phyloP scores from a whole-genome alignment of 2,329 filamentous ascomycete species.

The Davidsoniella eucalypti region DNA sequence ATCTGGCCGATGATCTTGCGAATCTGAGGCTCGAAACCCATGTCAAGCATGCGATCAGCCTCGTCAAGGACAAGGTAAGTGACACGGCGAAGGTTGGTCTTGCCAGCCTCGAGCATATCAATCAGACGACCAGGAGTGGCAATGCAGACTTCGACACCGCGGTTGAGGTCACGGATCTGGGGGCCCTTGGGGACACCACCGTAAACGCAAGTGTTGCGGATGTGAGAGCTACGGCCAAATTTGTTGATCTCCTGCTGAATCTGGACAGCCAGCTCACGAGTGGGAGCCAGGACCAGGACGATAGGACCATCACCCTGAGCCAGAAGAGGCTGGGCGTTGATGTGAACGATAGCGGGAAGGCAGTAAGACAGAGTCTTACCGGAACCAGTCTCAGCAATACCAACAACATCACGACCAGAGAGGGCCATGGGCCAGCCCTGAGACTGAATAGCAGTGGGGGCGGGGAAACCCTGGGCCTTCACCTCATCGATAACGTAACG shows the following conservation, averaged over 20 bases:
- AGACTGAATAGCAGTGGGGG: constrained; percentile 63
- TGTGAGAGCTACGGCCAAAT: constrained; percentile 93
- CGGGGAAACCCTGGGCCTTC: constrained; percentile 90
- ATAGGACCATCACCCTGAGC: constrained; percentile 92
- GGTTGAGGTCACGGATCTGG: constrained; percentile 85
- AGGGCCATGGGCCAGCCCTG: constrained; percentile 99
- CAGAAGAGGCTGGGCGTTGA: constrained; percentile 94
- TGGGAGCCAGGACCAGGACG: constrained; percentile 87
- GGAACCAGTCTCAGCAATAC: constrained; percentile 97
- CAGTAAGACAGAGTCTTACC: constrained; percentile 99
- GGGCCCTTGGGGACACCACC: constrained; percentile 96
- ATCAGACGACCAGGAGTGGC: constrained; percentile 95
- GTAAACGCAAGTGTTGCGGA: constrained; percentile 97
- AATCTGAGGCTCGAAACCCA: constrained; percentile 99
- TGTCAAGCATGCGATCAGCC: constrained; percentile 98
- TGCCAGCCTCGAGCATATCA: constrained; percentile 94
- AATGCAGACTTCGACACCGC: constrained; percentile 96
- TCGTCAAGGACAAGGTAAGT: constrained; percentile 98
- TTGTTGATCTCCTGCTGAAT: constrained; percentile 98
- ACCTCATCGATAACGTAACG: constrained; percentile 96
- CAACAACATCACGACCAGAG: constrained; percentile 92
- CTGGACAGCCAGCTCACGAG: constrained; percentile 93
- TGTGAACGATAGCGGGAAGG: constrained; percentile 94
- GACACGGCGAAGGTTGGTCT: constrained; percentile 93
- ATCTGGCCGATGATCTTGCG: constrained; percentile 98